phyloP scores from a whole-genome alignment of 164 flowering plant genomes.

The Euptelea pleiosperma region DNA sequence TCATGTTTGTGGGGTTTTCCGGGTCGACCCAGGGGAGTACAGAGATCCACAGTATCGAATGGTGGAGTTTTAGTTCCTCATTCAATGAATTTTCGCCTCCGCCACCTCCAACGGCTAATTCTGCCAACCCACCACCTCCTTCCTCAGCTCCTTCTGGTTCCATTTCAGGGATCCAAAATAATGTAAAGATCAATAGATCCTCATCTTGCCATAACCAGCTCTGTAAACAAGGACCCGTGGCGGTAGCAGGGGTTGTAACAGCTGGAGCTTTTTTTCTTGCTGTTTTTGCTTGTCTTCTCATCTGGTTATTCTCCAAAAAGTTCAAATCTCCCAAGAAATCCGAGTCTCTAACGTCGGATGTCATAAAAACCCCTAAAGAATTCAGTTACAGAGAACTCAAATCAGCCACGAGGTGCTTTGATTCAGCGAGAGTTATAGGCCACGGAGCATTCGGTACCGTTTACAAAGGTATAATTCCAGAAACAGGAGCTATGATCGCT shows the following conservation, averaged over 20 bases:
- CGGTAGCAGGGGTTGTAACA: conserved; percentile 83
- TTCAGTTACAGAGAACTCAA: conserved; percentile 72
- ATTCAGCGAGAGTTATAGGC: conserved; percentile 60
- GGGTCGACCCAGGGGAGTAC: conserved; percentile 98
- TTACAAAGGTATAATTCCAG: conserved; percentile 64
- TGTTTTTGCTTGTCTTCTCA: conserved; percentile 48
- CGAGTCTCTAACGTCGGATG: conserved; percentile 46
- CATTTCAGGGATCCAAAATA: conserved; percentile 9
- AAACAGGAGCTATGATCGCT: conserved; percentile 67
- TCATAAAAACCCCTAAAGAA: conserved; percentile 69
- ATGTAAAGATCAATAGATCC: conserved; percentile 22
- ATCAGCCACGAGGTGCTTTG: conserved; percentile 63
- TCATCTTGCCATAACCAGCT: conserved; percentile 60
- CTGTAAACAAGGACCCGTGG: conserved; percentile 57
- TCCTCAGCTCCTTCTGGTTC: conserved; percentile 36
- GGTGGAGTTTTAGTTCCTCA: conserved; percentile 69
- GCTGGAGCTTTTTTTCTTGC: conserved; percentile 77
- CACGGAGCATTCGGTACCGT: conserved; percentile 93
- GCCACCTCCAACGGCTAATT: conserved; percentile 28
- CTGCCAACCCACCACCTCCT: conserved; percentile 14
- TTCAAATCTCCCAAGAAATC: conserved; percentile 36
- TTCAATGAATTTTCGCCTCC: conserved; percentile 3
- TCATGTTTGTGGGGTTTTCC: conserved; percentile 83
- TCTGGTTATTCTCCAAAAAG: conserved; percentile 64
- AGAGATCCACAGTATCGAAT: conserved; percentile 69